Base-by-base conservation (phyloP, 2,329 filamentous ascomycete genomes). In the Colletotrichum godetiae region DNA sequence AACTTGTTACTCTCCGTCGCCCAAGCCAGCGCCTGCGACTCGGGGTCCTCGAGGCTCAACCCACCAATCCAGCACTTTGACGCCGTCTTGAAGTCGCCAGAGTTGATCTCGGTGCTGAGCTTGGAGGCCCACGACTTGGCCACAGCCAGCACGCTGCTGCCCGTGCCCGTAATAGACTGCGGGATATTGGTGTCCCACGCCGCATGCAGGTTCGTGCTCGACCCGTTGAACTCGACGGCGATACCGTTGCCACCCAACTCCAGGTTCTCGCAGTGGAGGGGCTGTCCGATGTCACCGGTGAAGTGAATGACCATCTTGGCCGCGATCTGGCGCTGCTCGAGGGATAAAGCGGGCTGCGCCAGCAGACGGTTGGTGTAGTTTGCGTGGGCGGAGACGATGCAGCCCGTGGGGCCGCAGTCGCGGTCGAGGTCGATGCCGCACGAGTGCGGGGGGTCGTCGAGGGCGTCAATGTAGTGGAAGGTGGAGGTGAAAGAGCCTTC, bases 101-200 rank as follows among this genome's bases (percentile, higher is more conserved):
- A 78, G 46, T 81, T 78, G 76, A 86, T 85, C 29, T 81, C 80
- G 76, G 57, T 57, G 27, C 74, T 68, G 37, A 86, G 78, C 0
- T 76, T 78, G 27, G 77, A 75, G 11, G 85, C 82, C 84, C 85
- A 86, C 4, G 78, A 74, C 77, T 81, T 80, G 2, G 84, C 85
- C 3, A 81, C 78, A 27, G 80, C 58, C 55, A 82, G 76, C 4
- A 77, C 78, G 33, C 77, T 78, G 73, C 83, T 83, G 67, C 84
- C 84, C 1, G 81, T 83, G 68, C 84, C 84, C 1, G 81, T 83
- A 79, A 64, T 81, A 68, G 62, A 81, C 77, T 90, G 85, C 12
- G 88, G 87, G 74, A 92, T 91, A 62, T 85, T 82, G 6, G 86
- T 89, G 78, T 92, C 91, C 91, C 90, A 92, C 63, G 89, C 84